These are phyloP conservation scores for Dittrichia graveolens DNA, from an alignment of 129 eudicot species.

Conservation along the genomic window DNA sequence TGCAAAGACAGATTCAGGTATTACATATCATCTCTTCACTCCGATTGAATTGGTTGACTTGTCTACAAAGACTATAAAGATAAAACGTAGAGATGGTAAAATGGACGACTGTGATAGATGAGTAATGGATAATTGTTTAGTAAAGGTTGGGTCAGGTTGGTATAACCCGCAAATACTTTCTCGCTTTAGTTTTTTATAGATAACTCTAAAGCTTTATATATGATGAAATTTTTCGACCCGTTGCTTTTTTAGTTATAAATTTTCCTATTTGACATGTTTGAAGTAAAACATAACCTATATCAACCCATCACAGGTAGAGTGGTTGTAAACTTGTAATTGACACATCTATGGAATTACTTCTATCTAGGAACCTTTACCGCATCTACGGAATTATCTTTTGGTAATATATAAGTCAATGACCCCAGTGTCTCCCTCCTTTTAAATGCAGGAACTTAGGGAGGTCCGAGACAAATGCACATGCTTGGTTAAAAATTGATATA, in stretches of 20 bases:
- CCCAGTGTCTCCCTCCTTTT: too few species aligned
- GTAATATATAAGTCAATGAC: too few species aligned
- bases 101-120: too few species aligned
- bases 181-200: too few species aligned
- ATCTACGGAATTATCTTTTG: too few species aligned
- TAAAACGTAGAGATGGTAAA: background rate
- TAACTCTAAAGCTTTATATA: background rate
- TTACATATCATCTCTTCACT: background rate
- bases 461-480: slow-evolving; percentile 81
- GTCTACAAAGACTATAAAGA: background rate
- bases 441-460: slow-evolving; percentile 78
- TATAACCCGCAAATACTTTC: too few species aligned
- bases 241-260: background rate
- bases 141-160: too few species aligned
- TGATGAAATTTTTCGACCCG: background rate
- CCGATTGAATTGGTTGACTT: background rate
- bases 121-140: too few species aligned
- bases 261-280: background rate
- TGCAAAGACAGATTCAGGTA: slow-evolving; percentile 90
- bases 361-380: background rate
- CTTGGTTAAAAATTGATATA: slow-evolving; percentile 35
- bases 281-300: background rate
- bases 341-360: background rate
- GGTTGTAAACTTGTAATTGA: background rate
- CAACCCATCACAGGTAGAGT: background rate